phyloP scores from a whole-genome alignment of 768 basidiomycete genomes.

The Lentinus brumalis region DNA sequence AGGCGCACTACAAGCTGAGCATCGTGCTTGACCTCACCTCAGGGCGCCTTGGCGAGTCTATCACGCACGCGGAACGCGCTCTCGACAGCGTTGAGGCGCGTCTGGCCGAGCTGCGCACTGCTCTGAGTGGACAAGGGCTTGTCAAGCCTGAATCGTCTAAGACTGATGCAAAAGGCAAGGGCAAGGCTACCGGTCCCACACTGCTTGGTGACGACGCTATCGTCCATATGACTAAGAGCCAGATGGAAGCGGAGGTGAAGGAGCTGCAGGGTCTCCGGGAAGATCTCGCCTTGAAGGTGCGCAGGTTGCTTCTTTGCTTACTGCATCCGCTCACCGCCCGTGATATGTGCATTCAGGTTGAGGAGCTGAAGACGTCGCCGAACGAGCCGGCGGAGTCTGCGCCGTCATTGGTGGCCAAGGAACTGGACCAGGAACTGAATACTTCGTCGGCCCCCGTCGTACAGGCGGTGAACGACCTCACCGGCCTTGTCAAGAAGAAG shows the following conservation, averaged over 20 bases:
- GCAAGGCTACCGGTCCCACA: constrained; percentile 52
- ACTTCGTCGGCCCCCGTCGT: constrained; percentile 37
- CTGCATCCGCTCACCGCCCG: not conserved
- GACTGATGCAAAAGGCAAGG: constrained; percentile 67
- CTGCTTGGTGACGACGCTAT: constrained; percentile 57
- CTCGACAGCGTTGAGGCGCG: constrained; percentile 76
- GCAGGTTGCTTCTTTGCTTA: constrained; percentile 25
- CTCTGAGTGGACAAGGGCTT: constrained; percentile 38
- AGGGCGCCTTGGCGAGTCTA: constrained; percentile 79
- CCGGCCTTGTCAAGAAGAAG: constrained; percentile 89
- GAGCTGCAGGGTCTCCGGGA: constrained; percentile 75
- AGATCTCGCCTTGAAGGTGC: constrained; percentile 82
- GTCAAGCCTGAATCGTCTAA: constrained; percentile 36
- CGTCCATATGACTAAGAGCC: constrained; percentile 67
- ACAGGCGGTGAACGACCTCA: constrained; percentile 74
- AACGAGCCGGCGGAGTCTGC: constrained; percentile 60
- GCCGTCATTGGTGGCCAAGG: constrained; percentile 70
- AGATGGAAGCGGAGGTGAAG: constrained; percentile 77
- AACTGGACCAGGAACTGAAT: constrained; percentile 72
- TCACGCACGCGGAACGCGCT: constrained; percentile 78
- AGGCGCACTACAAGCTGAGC: constrained; percentile 92
- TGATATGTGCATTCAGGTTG: constrained; percentile 56
- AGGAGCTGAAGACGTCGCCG: constrained; percentile 85
- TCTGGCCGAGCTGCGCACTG: constrained; percentile 58
- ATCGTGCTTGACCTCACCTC: constrained; percentile 92